phyloP scores from a whole-genome alignment of 1,284 basidiomycete species.

The Irpex lacteus region DNA sequence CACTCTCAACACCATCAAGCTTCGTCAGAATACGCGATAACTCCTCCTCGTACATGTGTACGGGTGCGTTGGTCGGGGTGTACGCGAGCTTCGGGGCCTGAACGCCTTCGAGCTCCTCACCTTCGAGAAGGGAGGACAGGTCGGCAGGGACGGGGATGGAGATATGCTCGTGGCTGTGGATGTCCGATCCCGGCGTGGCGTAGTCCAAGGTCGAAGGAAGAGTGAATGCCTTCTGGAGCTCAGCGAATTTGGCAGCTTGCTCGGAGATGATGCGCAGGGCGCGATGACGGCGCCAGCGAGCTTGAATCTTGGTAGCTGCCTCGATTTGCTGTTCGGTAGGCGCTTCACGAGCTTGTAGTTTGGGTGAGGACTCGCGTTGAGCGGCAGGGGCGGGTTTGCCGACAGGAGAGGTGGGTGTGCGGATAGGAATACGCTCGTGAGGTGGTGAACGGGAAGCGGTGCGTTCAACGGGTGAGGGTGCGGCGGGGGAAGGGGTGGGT shows the following conservation, averaged over 20 bases:
- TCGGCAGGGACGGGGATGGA: constrained; percentile 8
- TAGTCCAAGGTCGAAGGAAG: constrained; percentile 27
- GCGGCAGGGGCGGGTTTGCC: constrained; percentile 2
- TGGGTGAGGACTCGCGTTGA: constrained; percentile 5
- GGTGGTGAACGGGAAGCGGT: constrained; percentile 4
- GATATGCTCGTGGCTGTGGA: constrained; percentile 7
- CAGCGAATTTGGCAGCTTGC: constrained; percentile 23
- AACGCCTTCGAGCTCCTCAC: constrained; percentile 14
- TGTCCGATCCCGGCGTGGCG: neutral
- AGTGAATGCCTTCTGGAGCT: constrained; percentile 20
- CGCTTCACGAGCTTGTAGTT: constrained; percentile 9
- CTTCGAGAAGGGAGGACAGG: neutral
- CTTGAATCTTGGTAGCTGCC: constrained; percentile 28
- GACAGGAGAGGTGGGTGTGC: neutral
- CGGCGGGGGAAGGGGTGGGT: neutral
- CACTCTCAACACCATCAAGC: constrained; percentile 67
- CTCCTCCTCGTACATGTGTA: constrained; percentile 50
- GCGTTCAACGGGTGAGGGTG: constrained; percentile 2
- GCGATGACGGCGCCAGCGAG: constrained; percentile 24
- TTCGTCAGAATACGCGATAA: constrained; percentile 60
- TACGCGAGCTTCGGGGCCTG: constrained; percentile 30
- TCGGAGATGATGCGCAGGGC: constrained; percentile 21
- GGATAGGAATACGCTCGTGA: neutral
- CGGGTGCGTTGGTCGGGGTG: constrained; percentile 42
- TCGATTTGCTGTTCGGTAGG: constrained; percentile 16